A percentile compares a stretch with the other conserved stretches of the same genome.
These are phyloP conservation scores for Diutina sp. DNA, from an alignment of 1,139 yeast species.

Conservation along the genomic window DNA sequence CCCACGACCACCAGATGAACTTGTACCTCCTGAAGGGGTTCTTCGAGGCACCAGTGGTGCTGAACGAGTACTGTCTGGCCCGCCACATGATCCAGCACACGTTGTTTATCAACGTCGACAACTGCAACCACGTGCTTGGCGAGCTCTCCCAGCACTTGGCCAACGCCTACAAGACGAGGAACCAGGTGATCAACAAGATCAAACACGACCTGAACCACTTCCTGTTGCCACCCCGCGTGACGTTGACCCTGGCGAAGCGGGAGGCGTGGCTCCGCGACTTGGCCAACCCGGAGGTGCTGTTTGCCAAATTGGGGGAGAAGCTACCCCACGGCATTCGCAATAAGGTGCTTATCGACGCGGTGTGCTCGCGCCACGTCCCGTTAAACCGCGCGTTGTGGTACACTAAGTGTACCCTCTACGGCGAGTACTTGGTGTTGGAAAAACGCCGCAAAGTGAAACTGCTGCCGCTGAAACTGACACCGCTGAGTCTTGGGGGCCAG, in stretches of 20 bases:
- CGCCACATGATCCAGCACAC: conserved; percentile 36
- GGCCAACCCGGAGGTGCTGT: conserved; percentile 53
- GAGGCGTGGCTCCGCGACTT: conserved; percentile 79
- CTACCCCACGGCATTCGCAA: conserved; percentile 89
- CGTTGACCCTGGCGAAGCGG: conserved; percentile 73
- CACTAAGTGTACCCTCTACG: conserved; percentile 73
- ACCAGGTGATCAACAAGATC: conserved; percentile 57
- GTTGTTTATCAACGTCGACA: conserved; percentile 24
- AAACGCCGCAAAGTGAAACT: conserved; percentile 23
- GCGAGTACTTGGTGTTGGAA: conserved; percentile 60
- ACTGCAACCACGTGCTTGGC: conserved; percentile 23
- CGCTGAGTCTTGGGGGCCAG: neutral
- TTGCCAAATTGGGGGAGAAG: conserved; percentile 56
- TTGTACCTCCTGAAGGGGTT: conserved; percentile 40
- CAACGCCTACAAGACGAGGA: conserved; percentile 45
- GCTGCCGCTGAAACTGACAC: neutral
- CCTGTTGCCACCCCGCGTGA: conserved; percentile 77
- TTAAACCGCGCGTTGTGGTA: conserved; percentile 78
- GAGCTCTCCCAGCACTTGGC: conserved; percentile 41
- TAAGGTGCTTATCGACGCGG: conserved; percentile 56
- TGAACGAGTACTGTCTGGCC: conserved; percentile 46
- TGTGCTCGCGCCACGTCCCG: conserved; percentile 57
- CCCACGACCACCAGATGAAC: conserved; percentile 16
- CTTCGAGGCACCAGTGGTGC: conserved; percentile 46
- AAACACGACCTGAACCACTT: conserved; percentile 38